Conservation (phyloP, 106 monocot genomes). For the Ottelia alismoides region DNA sequence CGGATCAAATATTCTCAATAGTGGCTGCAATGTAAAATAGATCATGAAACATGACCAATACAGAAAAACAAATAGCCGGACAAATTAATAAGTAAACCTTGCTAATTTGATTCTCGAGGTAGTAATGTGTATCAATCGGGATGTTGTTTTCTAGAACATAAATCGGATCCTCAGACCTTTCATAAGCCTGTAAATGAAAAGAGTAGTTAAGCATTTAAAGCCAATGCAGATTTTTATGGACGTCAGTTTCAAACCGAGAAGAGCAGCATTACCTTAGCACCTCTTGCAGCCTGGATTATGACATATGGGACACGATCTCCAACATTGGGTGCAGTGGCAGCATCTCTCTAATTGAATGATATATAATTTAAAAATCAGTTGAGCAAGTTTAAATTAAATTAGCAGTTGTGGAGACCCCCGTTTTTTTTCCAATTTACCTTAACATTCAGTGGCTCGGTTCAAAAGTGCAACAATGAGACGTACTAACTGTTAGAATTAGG, state of each 20-base stretch:
- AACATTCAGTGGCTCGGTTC: no score
- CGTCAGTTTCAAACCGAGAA: no score
- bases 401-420: no score
- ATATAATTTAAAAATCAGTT: conserved; percentile 1
- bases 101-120: conserved; percentile 98
- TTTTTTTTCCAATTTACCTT: no score
- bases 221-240: no score
- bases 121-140: conserved; percentile 95
- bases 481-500: no score
- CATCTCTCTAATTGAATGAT: conserved; percentile 53
- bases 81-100: conserved; percentile 43
- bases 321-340: conserved; percentile 97
- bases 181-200: conserved; percentile 96
- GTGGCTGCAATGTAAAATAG: conserved; percentile 40
- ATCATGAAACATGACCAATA: no score
- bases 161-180: conserved; percentile 96
- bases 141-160: conserved; percentile 97
- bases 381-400: background rate
- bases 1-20: conserved; percentile 97
- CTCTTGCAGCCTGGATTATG: conserved; percentile 96
- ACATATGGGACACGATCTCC: conserved; percentile 99
- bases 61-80: background rate
- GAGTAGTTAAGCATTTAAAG: no score
- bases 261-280: conserved; percentile 97
- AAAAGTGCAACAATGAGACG: no score